Conservation (phyloP, 1,284 basidiomycete genomes). For the Trametes pubescens region DNA sequence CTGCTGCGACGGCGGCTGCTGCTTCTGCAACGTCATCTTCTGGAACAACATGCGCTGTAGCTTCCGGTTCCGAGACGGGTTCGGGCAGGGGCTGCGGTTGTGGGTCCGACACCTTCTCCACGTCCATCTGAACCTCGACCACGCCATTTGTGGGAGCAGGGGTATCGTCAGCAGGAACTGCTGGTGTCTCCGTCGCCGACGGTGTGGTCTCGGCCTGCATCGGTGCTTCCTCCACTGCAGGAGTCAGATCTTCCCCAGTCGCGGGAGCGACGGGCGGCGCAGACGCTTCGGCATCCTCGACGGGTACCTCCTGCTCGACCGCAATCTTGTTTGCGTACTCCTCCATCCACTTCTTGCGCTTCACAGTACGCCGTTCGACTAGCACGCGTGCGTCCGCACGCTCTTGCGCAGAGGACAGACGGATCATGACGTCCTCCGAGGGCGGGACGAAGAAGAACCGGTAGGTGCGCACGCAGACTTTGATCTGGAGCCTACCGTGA, state of each 20-base stretch:
- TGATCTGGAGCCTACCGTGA: constrained; percentile 76
- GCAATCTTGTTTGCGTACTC: constrained; percentile 33
- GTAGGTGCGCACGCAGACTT: constrained; percentile 87
- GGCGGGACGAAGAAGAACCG: constrained; percentile 83
- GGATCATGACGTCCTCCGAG: constrained; percentile 73
- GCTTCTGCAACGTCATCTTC: constrained; percentile 19
- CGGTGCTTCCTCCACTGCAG: not conserved
- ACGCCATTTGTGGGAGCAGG: not conserved
- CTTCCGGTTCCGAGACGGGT: constrained; percentile 8
- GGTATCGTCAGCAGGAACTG: not conserved
- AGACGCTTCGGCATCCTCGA: not conserved
- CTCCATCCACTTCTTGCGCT: constrained; percentile 44
- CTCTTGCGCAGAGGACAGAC: constrained; percentile 48
- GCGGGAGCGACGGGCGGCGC: not conserved
- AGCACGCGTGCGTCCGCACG: constrained; percentile 34
- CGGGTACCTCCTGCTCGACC: constrained; percentile 16
- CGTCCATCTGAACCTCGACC: constrained; percentile 11
- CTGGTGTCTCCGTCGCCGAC: not conserved
- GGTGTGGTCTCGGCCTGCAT: not conserved
- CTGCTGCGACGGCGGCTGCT: constrained; percentile 18
- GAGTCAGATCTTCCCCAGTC: not conserved
- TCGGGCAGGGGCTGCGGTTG: not conserved
- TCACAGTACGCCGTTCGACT: constrained; percentile 32
- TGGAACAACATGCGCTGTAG: constrained; percentile 13
- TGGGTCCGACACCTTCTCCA: not conserved